Evolutionary conservation across 106 monocot species (phyloP), one percentile per base, ranked within the genome.

Genomic region (Platanthera guangdongensis): DNA sequence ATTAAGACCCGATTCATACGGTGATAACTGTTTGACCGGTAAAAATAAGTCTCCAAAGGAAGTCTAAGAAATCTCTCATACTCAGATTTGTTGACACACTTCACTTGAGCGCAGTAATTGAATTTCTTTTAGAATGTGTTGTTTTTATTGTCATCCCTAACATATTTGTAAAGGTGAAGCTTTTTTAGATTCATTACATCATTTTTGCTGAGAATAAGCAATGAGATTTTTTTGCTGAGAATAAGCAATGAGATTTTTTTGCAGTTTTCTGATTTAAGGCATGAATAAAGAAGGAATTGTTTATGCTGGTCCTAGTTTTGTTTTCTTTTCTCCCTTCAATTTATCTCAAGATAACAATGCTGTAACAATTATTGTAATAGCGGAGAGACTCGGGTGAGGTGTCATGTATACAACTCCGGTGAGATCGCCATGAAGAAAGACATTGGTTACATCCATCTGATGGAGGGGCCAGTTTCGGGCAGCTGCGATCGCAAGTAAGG

Each of bases 261-360:
- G 45, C 45, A 70, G 69, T 0, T 70, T 16, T 47, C 39, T 45
- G 45, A 45, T 70, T 70, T 7, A 48, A 72, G 72, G 5, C 18
- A 49, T 49, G 3, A 25, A 25, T 25, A 9, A 5, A 21, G 49
- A 30, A 80, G 81, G 71, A 47, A 90, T 88, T 76, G 46, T 76
- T 81, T 47, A 68, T n/a, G 62, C 50, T 88, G 45, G 13, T 85
- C 22, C 63, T 90, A n/a, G 28, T 86, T 78, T 72, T 89, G 8
- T 54, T 96, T 76, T 90, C 6, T 81, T 57, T 65, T 11, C 67
- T 93, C 57, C 49, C 79, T 48, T 73, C 73, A 15, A 86, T 84
- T 57, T 75, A 11, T 74, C 83, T 2, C 51, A 83, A 70, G 87
- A 81, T 47, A 48, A 28, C 3, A 16, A 48, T 21, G 81, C 78